Percentiles rank a stretch among this genome's conserved stretches.
Evolutionary conservation across 2,329 filamentous ascomycete genomes (phyloP).

Genomic region (Sclerotinia glacialis): DNA sequence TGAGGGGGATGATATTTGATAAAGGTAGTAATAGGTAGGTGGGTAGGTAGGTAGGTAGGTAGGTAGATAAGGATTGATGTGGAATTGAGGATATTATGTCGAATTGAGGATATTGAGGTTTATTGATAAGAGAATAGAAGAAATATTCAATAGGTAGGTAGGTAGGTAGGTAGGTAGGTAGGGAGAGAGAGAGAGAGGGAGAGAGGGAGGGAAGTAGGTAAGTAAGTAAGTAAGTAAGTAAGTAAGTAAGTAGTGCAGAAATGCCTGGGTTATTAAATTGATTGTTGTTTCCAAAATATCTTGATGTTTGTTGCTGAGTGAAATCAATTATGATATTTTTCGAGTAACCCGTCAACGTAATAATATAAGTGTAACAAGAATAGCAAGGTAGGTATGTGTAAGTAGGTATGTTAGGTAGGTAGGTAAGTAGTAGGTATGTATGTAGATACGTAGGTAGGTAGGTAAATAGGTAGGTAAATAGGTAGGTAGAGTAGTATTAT

Average conservation of each 20-base stretch:
- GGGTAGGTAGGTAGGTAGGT: not conserved
- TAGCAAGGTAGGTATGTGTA: not conserved
- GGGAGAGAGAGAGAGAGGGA: no score
- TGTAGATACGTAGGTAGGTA: no score
- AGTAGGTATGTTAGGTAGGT: no score
- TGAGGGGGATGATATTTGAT: not conserved
- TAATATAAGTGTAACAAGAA: not conserved
- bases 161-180: not conserved
- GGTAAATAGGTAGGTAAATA: no score
- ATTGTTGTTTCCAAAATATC: not conserved
- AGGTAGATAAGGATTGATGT: not conserved
- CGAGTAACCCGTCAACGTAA: not conserved
- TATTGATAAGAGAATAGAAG: not conserved
- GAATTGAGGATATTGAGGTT: not conserved
- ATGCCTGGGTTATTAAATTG: not conserved
- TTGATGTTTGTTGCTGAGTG: not conserved
- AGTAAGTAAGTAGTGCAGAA: not conserved
- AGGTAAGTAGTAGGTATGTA: no score
- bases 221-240: not conserved
- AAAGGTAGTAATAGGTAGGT: not conserved
- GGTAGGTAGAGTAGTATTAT: no score
- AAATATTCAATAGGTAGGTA: not conserved
- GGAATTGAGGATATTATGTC: no score
- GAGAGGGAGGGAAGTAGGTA: not conserved
- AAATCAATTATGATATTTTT: no score